phyloP scores from a whole-genome alignment of 2,329 filamentous ascomycete species.

The Talaromyces pinophilus region DNA sequence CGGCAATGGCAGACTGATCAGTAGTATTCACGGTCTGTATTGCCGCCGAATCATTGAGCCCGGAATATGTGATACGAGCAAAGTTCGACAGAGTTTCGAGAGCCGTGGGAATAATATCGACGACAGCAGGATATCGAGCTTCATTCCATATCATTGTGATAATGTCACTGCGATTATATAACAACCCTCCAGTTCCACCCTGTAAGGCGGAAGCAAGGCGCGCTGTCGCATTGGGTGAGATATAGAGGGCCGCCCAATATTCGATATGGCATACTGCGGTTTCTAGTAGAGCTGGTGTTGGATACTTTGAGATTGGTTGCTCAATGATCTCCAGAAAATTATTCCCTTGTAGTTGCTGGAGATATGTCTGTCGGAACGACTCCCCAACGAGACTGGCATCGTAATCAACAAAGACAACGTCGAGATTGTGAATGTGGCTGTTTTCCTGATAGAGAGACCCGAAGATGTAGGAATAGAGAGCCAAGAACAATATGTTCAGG shows the following conservation, averaged over 20 bases:
- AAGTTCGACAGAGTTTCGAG: conserved; percentile 28
- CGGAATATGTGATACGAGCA: background rate
- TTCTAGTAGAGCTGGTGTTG: conserved; percentile 25
- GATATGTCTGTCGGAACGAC: conserved; percentile 37
- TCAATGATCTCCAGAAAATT: background rate
- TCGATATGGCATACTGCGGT: conserved; percentile 37
- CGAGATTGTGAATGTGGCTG: conserved; percentile 37
- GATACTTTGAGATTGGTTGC: background rate
- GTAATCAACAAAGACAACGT: conserved; percentile 43
- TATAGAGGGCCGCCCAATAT: conserved; percentile 42
- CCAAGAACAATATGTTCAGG: background rate
- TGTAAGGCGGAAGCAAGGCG: conserved; percentile 38
- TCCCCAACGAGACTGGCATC: conserved; percentile 40
- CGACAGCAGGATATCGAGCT: conserved; percentile 45
- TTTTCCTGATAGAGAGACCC: conserved; percentile 41
- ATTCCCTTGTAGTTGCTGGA: conserved; percentile 28
- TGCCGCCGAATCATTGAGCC: background rate
- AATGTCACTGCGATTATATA: conserved; percentile 40
- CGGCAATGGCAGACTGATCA: conserved; percentile 36
- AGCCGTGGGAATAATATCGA: conserved; percentile 37
- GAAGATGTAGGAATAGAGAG: conserved; percentile 26
- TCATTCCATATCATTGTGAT: conserved; percentile 51
- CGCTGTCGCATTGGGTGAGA: conserved; percentile 38
- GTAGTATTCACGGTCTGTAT: conserved; percentile 20
- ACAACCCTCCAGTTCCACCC: background rate